These are phyloP conservation scores for Aplosporella prunicola DNA, from an alignment of 2,329 filamentous ascomycete species.

Conservation along the genomic window DNA sequence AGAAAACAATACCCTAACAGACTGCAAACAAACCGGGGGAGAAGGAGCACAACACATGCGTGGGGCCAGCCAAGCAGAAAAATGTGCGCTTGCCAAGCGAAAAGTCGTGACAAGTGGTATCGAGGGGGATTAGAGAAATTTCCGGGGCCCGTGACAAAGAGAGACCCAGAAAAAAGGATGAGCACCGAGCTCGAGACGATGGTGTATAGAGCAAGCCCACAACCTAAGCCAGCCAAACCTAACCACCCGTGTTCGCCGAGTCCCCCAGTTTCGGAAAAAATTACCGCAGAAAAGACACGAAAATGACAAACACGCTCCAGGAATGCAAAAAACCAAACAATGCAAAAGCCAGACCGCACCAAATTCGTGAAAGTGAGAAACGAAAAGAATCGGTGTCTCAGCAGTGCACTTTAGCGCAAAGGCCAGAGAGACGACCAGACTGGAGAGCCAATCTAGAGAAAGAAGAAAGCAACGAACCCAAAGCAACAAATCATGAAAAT, in stretches of 20 bases:
- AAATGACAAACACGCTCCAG: constrained; percentile 8
- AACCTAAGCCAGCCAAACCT: constrained; percentile 11
- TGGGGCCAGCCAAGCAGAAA: constrained; percentile 11
- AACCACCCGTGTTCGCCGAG: constrained; percentile 11
- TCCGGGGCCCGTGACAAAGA: not conserved
- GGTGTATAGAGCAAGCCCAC: constrained; percentile 10
- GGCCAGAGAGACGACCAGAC: constrained; percentile 10
- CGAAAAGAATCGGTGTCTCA: constrained; percentile 6
- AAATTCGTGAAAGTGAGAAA: constrained; percentile 8
- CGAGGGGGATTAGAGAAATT: constrained; percentile 2
- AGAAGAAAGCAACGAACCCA: too few relatives aligned
- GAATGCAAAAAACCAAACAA: constrained; percentile 9
- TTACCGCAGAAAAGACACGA: constrained; percentile 3
- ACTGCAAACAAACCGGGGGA: constrained; percentile 10
- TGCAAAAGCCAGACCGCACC: constrained; percentile 2
- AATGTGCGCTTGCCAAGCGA: constrained; percentile 4
- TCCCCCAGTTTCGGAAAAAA: constrained; percentile 11
- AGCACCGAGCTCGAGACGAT: constrained; percentile 7
- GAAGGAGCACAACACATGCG: constrained; percentile 9
- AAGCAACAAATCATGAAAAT: constrained; percentile 9
- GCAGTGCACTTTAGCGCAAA: constrained; percentile 10
- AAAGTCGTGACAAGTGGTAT: constrained; percentile 6
- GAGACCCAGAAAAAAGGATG: constrained; percentile 5
- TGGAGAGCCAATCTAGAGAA: not conserved
- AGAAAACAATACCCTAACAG: constrained; percentile 7